phyloP scores from a whole-genome alignment of 441 rosid species.

The Breynia disticha region DNA sequence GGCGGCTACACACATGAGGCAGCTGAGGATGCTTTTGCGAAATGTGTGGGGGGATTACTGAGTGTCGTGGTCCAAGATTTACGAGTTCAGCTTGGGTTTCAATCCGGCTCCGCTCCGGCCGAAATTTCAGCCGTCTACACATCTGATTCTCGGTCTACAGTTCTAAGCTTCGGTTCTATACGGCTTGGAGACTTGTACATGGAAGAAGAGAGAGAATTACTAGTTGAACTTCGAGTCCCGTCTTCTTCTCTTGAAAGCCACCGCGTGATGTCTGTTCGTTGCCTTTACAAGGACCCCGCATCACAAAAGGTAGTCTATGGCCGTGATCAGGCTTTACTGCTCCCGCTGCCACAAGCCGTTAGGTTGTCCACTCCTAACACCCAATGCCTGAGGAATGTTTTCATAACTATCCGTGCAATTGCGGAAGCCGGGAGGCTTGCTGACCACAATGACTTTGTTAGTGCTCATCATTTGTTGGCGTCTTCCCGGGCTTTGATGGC shows the following conservation, averaged over 20 bases:
- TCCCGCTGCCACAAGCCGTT: conserved; percentile 45
- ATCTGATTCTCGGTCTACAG: conserved; percentile 37
- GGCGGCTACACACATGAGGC: conserved; percentile 39
- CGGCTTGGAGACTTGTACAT: conserved; percentile 59
- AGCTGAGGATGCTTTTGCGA: conserved; percentile 57
- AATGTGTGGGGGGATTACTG: conserved; percentile 38
- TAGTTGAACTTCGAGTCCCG: conserved; percentile 60
- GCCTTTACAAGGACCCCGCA: conserved; percentile 54
- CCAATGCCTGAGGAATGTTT: conserved; percentile 53
- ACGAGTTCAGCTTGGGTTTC: conserved; percentile 52
- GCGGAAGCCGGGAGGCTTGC: conserved; percentile 65
- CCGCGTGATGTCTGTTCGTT: conserved; percentile 61
- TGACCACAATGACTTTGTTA: conserved; percentile 39
- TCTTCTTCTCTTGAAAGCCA: conserved; percentile 33
- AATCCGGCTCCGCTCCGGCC: conserved; percentile 62
- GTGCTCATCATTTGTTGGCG: conserved; percentile 54
- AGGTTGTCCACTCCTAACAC: conserved; percentile 37
- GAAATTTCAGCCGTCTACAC: conserved; percentile 62
- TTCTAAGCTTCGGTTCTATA: conserved; percentile 37
- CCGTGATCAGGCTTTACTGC: conserved; percentile 47
- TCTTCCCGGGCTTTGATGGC: conserved; percentile 61
- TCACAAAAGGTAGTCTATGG: conserved; percentile 44
- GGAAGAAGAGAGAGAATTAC: conserved; percentile 59
- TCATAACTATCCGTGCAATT: conserved; percentile 58
- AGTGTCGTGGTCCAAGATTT: conserved; percentile 59